Base-by-base conservation (phyloP, 352 stramenopile species). In the Pythium volutum region DNA sequence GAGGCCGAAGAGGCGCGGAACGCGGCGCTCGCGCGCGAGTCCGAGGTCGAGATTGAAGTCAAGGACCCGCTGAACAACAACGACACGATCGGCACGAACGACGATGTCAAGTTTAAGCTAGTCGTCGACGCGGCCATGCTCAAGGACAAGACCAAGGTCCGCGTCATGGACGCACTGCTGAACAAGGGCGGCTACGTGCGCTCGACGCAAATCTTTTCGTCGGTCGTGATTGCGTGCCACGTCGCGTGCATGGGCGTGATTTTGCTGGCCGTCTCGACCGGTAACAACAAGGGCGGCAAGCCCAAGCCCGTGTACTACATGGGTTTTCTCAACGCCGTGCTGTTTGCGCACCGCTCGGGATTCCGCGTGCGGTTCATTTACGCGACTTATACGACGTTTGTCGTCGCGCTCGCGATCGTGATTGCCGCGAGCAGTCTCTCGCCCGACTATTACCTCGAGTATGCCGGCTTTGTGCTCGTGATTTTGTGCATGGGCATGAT, bases 331-430 rank as follows among this genome's bases (percentile, higher is more conserved):
- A 93, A 93, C 66, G 79, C 83, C 3, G 75, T 93, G 41, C 71
- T 93, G 26, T 93, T 88, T 51, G 77, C 81, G 0, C 83, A 93
- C 47, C 79, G 83, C 26, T 91, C 81, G 22, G 83, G 81, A 8
- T 93, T 91, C 64, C 82, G 81, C 50, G 76, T 93, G 27, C 79
- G 83, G 4, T 93, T 91, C 65, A 78, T 90, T 36, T 93, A 93
- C 62, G 79, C 81, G 3, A 89, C 81, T 12, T 84, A 85, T 52
- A 86, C 81, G 45, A 90, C 83, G 8, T 76, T 78, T n/a, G 56
- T 85, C 15, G 78, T 92, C 16, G 77, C 77, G 4, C 23, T 84
- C 9, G 75, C 77, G 11, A 81, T 93, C 41, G 72, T 93, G 62
- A 79, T 87, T 27, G 81, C 81, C 0, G 81, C 79, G 2, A 85